These are phyloP conservation scores for Suillus subalutaceus DNA, from an alignment of 768 basidiomycete genomes.

Conservation along the genomic window DNA sequence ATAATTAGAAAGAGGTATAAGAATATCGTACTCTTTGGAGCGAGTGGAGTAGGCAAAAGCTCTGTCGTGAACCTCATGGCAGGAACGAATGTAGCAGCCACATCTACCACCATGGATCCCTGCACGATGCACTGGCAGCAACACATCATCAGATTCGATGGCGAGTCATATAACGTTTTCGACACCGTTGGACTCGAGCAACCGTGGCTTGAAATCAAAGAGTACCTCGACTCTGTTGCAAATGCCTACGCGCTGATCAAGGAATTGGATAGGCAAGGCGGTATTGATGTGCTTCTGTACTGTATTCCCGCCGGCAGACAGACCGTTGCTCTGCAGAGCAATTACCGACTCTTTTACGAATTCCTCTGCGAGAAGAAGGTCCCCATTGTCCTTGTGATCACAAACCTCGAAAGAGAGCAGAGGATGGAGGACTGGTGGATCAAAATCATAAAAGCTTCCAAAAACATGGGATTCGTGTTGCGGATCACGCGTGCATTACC, in stretches of 20 bases:
- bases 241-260: conserved; percentile 38
- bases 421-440: conserved; percentile 36
- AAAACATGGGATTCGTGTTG: too few species aligned
- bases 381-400: conserved; percentile 27
- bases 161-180: conserved; percentile 28
- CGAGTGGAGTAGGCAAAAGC: too few species aligned
- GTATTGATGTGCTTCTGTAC: conserved; percentile 44
- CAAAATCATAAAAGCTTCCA: too few species aligned
- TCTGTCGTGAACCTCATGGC: conserved; percentile 39
- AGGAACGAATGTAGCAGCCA: conserved; percentile 25
- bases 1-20: too few species aligned
- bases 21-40: too few species aligned
- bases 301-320: conserved; percentile 43
- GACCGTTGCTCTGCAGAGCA: too few species aligned
- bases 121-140: conserved; percentile 38
- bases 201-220: conserved; percentile 20
- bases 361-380: conserved; percentile 13
- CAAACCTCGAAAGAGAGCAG: conserved; percentile 40
- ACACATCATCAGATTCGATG: conserved; percentile 28
- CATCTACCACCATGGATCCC: conserved; percentile 28
- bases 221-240: conserved; percentile 30
- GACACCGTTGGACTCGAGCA: conserved; percentile 39
- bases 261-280: conserved; percentile 31
- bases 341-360: conserved; percentile 35
- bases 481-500: conserved; percentile 38